These are phyloP conservation scores for Casuarina cunninghamiana DNA, from an alignment of 306 rosid species.

Conservation along the genomic window DNA sequence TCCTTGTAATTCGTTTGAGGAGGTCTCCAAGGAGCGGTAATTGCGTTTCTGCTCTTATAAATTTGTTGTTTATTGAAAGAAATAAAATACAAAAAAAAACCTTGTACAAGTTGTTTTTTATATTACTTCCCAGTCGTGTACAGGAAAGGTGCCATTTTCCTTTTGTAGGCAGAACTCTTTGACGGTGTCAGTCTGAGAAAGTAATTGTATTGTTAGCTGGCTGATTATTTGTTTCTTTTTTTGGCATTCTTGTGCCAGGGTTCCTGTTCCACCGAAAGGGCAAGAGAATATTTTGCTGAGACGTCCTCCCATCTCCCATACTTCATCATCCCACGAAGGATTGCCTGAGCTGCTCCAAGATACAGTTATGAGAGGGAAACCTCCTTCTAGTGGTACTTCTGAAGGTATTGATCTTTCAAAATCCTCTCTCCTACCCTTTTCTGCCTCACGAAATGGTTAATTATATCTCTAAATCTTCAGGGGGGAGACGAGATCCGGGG, in stretches of 20 bases:
- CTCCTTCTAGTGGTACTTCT: conserved; percentile 14
- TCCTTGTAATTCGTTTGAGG: conserved; percentile 39
- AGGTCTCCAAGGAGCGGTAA: conserved; percentile 44
- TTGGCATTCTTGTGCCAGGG: conserved; percentile 29
- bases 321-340: conserved; percentile 50
- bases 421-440: background rate
- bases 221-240: background rate
- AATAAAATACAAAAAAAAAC: background rate
- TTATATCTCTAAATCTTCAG: conserved; percentile 29
- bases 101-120: too few relatives aligned
- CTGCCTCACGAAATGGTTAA: background rate
- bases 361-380: conserved; percentile 39
- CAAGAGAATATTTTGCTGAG: conserved; percentile 47
- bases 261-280: conserved; percentile 32
- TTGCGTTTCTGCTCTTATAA: conserved; percentile 8
- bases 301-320: conserved; percentile 51
- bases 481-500: conserved; percentile 36
- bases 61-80: background rate
- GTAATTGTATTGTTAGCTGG: background rate
- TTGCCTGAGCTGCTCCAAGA: conserved; percentile 41
- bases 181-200: background rate
- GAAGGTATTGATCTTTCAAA: conserved; percentile 32
- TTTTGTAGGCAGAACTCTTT: too few relatives aligned
- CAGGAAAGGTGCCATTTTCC: too few relatives aligned
- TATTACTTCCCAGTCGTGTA: too few relatives aligned